Conservation (phyloP, 805 yeast species). For the Nakazawaea ambrosiae region DNA sequence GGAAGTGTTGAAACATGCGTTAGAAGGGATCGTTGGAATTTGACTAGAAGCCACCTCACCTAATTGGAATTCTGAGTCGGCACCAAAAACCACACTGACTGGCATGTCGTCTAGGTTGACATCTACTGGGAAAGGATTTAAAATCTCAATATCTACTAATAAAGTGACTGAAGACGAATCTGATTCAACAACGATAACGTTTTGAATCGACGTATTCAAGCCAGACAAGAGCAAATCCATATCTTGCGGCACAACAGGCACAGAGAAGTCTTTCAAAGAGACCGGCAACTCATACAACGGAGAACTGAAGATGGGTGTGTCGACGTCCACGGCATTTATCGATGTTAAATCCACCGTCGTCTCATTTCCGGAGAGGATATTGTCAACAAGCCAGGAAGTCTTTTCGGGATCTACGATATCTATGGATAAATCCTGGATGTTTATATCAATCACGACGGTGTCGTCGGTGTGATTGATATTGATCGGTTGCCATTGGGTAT, state of each 20-base stretch:
- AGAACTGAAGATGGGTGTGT: conserved; percentile 18
- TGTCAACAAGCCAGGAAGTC: conserved; percentile 7
- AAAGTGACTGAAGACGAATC: conserved; percentile 19
- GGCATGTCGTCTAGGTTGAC: conserved; percentile 19
- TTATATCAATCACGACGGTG: conserved; percentile 1
- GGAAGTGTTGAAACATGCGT: conserved; percentile 16
- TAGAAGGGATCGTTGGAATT: conserved; percentile 17
- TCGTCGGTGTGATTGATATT: conserved; percentile 8
- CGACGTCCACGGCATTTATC: conserved; percentile 16
- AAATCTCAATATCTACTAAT: conserved; percentile 23
- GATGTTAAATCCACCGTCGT: conserved; percentile 7
- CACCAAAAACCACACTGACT: conserved; percentile 21
- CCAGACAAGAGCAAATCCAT: conserved; percentile 1
- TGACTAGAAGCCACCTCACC: conserved; percentile 22
- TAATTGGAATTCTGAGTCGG: conserved; percentile 27
- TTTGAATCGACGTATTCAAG: conserved; percentile 9
- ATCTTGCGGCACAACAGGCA: not conserved
- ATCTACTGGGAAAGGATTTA: conserved; percentile 26
- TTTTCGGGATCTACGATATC: conserved; percentile 16
- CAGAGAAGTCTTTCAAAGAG: conserved; percentile 1
- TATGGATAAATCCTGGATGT: conserved; percentile 14
- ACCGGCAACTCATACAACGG: conserved; percentile 11
- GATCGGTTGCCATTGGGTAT: conserved; percentile 2
- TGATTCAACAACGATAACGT: conserved; percentile 24
- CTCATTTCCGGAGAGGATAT: conserved; percentile 8